Conservation (phyloP, 2,329 filamentous ascomycete species). For the Exophiala viscosa region DNA sequence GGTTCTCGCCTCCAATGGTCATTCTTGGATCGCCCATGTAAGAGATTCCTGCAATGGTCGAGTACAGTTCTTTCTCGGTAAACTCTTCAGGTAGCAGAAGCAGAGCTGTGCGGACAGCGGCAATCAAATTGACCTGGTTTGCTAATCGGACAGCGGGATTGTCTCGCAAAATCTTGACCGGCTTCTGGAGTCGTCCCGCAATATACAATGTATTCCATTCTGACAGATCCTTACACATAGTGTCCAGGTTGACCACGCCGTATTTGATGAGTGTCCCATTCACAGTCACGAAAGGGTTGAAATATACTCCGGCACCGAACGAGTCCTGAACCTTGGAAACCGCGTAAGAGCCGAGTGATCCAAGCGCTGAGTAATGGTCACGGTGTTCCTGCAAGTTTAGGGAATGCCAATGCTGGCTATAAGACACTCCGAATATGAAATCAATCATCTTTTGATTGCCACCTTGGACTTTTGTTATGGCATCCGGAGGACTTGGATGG, state of each 20-base stretch:
- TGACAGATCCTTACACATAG: constrained; percentile 77
- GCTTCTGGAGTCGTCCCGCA: constrained; percentile 93
- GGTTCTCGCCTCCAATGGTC: constrained; percentile 84
- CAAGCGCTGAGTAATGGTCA: constrained; percentile 85
- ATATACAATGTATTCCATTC: constrained; percentile 94
- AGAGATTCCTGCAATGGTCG: constrained; percentile 84
- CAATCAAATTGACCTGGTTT: constrained; percentile 93
- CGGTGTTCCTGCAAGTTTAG: constrained; percentile 85
- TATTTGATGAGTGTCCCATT: constrained; percentile 98
- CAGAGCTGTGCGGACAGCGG: constrained; percentile 83
- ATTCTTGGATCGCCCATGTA: constrained; percentile 97
- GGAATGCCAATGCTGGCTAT: constrained; percentile 95
- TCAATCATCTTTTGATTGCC: constrained; percentile 95
- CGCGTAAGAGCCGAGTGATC: constrained; percentile 75
- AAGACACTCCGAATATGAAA: constrained; percentile 93
- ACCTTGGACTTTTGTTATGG: constrained; percentile 79
- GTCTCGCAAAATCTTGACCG: constrained; percentile 94
- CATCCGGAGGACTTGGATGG: constrained; percentile 76
- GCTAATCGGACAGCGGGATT: constrained; percentile 87
- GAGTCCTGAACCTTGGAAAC: constrained; percentile 82
- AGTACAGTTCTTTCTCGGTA: constrained; percentile 82
- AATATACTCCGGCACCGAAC: constrained; percentile 92
- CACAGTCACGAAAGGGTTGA: constrained; percentile 90
- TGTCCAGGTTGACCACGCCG: constrained; percentile 90
- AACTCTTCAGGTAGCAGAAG: constrained; percentile 80